Evolutionary conservation across 257 asterid species (phyloP).

Genomic region (Nicotiana tomentosiformis): DNA sequence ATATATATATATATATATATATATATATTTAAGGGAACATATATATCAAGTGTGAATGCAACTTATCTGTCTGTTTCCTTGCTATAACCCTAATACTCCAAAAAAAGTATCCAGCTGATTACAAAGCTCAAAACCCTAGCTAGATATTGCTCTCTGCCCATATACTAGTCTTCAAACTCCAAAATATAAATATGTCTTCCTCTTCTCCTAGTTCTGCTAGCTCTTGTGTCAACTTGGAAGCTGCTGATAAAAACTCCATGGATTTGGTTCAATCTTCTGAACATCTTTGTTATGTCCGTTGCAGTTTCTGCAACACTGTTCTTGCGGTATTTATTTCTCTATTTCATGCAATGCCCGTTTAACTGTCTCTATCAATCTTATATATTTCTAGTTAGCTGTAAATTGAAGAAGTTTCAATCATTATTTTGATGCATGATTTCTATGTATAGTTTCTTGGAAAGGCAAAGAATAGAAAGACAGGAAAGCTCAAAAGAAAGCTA

Average conservation of each 20-base stretch:
- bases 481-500: neutral
- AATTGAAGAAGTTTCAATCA: neutral
- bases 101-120: neutral
- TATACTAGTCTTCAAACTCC: neutral
- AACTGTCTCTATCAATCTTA: too few species aligned
- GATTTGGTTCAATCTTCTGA: slow-evolving; percentile 72
- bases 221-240: slow-evolving; percentile 22
- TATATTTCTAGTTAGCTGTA: too few species aligned
- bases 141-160: neutral
- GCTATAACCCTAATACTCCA: neutral
- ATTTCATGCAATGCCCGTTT: neutral
- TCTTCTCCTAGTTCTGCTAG: neutral
- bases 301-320: slow-evolving; percentile 94
- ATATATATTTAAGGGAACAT: too few species aligned
- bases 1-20: too few species aligned
- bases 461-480: neutral
- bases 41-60: neutral
- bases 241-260: slow-evolving; percentile 37
- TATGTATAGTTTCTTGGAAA: neutral
- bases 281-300: slow-evolving; percentile 93
- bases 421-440: too few species aligned
- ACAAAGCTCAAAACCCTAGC: neutral
- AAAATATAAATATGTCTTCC: slow-evolving; percentile 5
- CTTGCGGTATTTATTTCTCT: slow-evolving; percentile 59
- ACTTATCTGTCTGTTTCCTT: neutral